Base-by-base conservation (phyloP, 1,139 yeast genomes). In the Kurtzmaniella quercitrusa region DNA sequence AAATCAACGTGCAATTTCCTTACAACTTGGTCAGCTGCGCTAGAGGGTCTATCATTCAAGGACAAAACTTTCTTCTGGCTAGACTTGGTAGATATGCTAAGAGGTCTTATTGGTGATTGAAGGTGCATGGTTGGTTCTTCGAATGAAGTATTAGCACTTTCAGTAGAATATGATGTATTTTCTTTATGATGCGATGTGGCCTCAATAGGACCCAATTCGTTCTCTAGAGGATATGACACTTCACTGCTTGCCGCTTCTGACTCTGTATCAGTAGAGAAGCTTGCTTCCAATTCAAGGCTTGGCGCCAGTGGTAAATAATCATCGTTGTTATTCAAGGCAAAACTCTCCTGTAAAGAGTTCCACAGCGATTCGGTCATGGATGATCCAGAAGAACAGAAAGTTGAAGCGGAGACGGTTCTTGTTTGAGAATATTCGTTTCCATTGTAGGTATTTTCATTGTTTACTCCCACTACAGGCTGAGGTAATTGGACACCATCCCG, bases 311-410 rank as follows among this genome's bases (percentile, higher is more conserved):
- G 36, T 19, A 21, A 21, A n/a, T 19, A 11, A 12, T 14, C 14
- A n/a, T 18, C 27, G 16, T 36, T 27, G 12, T 27, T 36, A 36
- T 36, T 14, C n/a, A 36, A 19, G 15, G 16, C 6, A 11, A 18
- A 19, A 19, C 38, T 36, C 10, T 36, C 38, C 21, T 36, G 38
- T 17, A 17, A 17, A 9, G 38, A 36, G 16, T 12, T 36, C 38
- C 38, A 36, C 25, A 21, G 24, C 6, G 24, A 18, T 11, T 19
- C 38, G 14, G 31, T 27, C 31, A 27, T 27, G 31, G 31, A 27
- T 11, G 31, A 11, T 27, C 31, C 31, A 11, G 31, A 27, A 11
- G 31, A 27, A n/a, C 10, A 7, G 5, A 11, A 4, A n/a, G n/a
- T 27, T 3, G 31, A 27, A n/a, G 3, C 6, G 5, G 31, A 27